phyloP scores from a whole-genome alignment of 202 grass and related monocot genomes.

The Elaeis oleifera region DNA sequence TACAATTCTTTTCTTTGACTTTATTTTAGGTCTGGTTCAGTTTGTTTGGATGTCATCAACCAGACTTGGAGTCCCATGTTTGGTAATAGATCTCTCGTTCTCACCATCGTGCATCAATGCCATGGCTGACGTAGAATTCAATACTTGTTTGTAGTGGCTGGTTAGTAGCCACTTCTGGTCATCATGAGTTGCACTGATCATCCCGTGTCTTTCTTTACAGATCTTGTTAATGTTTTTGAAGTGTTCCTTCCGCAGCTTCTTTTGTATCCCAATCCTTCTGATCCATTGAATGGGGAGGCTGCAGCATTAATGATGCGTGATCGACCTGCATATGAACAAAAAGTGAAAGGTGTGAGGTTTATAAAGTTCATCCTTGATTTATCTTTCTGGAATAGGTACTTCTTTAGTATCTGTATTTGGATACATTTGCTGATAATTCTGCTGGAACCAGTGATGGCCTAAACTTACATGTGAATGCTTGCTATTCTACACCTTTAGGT shows the following conservation, averaged over 20 bases:
- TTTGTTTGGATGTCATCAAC: slow-evolving; percentile 67
- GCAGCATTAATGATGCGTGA: slow-evolving; percentile 61
- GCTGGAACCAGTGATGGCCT: too few relatives aligned
- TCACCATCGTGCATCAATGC: background rate
- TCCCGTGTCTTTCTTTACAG: slow-evolving; percentile 9
- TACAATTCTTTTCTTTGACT: slow-evolving; percentile 2
- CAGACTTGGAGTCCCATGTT: slow-evolving; percentile 76
- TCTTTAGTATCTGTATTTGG: too few relatives aligned
- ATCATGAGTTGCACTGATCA: background rate
- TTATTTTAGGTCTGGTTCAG: slow-evolving; percentile 43
- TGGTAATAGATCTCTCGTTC: slow-evolving; percentile 32
- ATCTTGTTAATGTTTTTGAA: slow-evolving; percentile 69
- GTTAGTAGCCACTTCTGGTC: too few relatives aligned
- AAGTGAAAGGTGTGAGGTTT: slow-evolving; percentile 61
- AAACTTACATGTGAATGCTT: too few relatives aligned
- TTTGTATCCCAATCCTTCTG: slow-evolving; percentile 53
- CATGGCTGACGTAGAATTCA: too few relatives aligned
- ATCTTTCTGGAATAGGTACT: too few relatives aligned
- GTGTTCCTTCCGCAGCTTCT: slow-evolving; percentile 53
- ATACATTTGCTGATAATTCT: too few relatives aligned
- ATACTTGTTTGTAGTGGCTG: too few relatives aligned
- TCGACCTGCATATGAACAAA: slow-evolving; percentile 53
- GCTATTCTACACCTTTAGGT: too few relatives aligned
- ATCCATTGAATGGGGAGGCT: slow-evolving; percentile 61
- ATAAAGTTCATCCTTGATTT: too few relatives aligned